These are phyloP conservation scores for Nigrospora sphaerica DNA, from an alignment of 2,329 filamentous ascomycete species.

Conservation along the genomic window DNA sequence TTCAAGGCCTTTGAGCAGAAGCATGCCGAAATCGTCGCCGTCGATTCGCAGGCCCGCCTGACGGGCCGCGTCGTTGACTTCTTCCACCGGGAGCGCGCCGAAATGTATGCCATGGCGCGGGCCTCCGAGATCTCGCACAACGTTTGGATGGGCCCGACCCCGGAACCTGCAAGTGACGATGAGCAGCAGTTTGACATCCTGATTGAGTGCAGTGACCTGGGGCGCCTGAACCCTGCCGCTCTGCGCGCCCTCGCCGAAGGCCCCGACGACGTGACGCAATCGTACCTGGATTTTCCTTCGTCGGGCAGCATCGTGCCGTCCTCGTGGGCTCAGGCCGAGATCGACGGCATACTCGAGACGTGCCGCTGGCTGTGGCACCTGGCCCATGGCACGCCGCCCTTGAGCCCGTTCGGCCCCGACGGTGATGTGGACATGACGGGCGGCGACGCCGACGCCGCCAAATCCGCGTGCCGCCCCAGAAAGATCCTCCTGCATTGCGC, in stretches of 20 bases:
- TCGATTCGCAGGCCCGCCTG: slow-evolving; percentile 63
- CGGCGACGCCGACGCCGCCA: slow-evolving; percentile 45
- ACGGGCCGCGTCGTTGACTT: slow-evolving; percentile 83
- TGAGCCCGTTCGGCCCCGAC: slow-evolving; percentile 20
- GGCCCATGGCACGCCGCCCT: slow-evolving; percentile 54
- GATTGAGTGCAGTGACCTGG: slow-evolving; percentile 84
- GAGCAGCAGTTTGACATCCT: slow-evolving; percentile 70
- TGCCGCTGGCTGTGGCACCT: slow-evolving; percentile 87
- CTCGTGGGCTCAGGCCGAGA: slow-evolving; percentile 74
- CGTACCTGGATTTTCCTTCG: slow-evolving; percentile 73
- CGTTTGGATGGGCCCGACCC: slow-evolving; percentile 84
- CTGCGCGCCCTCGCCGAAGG: slow-evolving; percentile 57
- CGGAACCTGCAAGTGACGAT: slow-evolving; percentile 55
- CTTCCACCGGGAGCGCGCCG: slow-evolving; percentile 76
- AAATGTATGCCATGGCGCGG: slow-evolving; percentile 92
- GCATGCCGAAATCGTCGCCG: slow-evolving; percentile 64
- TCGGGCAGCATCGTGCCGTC: slow-evolving; percentile 88
- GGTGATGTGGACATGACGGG: slow-evolving; percentile 19
- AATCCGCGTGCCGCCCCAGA: slow-evolving; percentile 35
- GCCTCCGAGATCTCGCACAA: slow-evolving; percentile 84
- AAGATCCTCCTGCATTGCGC: slow-evolving; percentile 87
- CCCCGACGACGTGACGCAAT: slow-evolving; percentile 31
- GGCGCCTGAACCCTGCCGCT: slow-evolving; percentile 63
- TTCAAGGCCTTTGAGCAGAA: slow-evolving; percentile 67
- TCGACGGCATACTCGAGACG: slow-evolving; percentile 76